These are phyloP conservation scores for Artemisia annua DNA, from an alignment of 129 eudicot species.

Conservation along the genomic window DNA sequence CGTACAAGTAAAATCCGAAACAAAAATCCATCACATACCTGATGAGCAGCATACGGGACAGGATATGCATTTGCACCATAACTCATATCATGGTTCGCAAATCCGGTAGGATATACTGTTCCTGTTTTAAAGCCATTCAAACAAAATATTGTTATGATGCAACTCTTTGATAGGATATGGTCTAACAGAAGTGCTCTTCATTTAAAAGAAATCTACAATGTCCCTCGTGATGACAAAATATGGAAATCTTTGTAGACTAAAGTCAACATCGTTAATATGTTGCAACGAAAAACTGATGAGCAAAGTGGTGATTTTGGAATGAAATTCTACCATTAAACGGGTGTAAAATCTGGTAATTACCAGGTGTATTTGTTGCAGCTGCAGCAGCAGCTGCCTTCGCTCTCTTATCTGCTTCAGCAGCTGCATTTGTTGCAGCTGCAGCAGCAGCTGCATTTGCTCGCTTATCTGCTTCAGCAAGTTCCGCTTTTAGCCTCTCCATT, in stretches of 20 bases:
- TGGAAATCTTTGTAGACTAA: background rate
- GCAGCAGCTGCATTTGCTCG: conserved; percentile 70
- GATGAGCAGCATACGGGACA: conserved; percentile 25
- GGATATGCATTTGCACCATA: conserved; percentile 34
- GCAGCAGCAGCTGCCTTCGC: conserved; percentile 78
- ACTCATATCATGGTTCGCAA: conserved; percentile 35
- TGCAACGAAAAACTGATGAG: background rate
- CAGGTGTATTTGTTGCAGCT: conserved; percentile 54
- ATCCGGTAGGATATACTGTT: conserved; percentile 46
- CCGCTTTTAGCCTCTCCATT: conserved; percentile 56
- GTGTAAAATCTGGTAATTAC: conserved; percentile 26
- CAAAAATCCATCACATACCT: conserved; percentile 19
- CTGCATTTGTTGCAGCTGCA: conserved; percentile 44
- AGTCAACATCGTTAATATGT: background rate
- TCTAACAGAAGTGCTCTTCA: background rate
- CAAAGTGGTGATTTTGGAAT: conserved; percentile 10
- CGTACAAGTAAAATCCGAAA: background rate
- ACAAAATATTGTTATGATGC: background rate
- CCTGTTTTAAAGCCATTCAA: conserved; percentile 33
- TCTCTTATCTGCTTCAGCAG: conserved; percentile 75
- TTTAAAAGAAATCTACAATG: background rate
- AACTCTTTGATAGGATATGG: conserved; percentile 8
- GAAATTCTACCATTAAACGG: background rate
- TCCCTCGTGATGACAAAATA: background rate
- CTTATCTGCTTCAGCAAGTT: conserved; percentile 81